Percentiles rank a stretch among this genome's conserved stretches.
Conservation (phyloP, 352 stramenopile species). For the Pythium sp. region DNA sequence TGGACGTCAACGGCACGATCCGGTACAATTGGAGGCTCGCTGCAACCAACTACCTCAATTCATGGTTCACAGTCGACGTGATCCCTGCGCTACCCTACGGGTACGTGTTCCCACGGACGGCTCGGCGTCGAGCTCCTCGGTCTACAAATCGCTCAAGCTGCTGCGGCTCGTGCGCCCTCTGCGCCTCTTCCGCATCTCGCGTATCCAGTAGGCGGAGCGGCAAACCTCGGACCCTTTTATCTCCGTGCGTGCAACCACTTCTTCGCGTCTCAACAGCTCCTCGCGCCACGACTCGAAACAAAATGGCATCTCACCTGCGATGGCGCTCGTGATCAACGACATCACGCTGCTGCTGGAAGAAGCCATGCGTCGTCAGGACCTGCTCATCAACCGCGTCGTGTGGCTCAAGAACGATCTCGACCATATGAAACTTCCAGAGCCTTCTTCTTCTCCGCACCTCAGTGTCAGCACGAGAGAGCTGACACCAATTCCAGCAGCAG, state of each 20-base stretch:
- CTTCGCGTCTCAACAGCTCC: constrained; percentile 32
- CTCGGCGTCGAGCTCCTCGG: constrained; percentile 21
- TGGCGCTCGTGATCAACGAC: constrained; percentile 45
- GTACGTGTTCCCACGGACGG: constrained; percentile 12
- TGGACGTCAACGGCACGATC: constrained; percentile 50
- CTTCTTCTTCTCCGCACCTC: neutral
- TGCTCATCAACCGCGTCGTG: constrained; percentile 37
- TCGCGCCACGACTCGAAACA: constrained; percentile 26
- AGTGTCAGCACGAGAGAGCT: neutral
- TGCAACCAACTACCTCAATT: constrained; percentile 34
- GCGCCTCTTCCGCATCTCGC: constrained; percentile 64
- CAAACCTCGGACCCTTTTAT: constrained; percentile 25
- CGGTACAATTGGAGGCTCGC: constrained; percentile 37
- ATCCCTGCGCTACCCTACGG: constrained; percentile 53
- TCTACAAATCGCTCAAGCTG: constrained; percentile 55
- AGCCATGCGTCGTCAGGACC: constrained; percentile 41
- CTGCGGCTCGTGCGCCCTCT: constrained; percentile 19
- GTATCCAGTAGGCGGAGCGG: constrained; percentile 37
- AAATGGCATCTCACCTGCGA: constrained; percentile 27
- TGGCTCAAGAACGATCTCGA: constrained; percentile 39
- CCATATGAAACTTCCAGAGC: constrained; percentile 12
- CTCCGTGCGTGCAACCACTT: constrained; percentile 27
- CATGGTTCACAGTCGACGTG: constrained; percentile 52
- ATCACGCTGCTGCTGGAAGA: constrained; percentile 40
- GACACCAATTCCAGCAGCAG: neutral